phyloP scores from a whole-genome alignment of 179 eudicot species.

The Heliamphora pulchella region DNA sequence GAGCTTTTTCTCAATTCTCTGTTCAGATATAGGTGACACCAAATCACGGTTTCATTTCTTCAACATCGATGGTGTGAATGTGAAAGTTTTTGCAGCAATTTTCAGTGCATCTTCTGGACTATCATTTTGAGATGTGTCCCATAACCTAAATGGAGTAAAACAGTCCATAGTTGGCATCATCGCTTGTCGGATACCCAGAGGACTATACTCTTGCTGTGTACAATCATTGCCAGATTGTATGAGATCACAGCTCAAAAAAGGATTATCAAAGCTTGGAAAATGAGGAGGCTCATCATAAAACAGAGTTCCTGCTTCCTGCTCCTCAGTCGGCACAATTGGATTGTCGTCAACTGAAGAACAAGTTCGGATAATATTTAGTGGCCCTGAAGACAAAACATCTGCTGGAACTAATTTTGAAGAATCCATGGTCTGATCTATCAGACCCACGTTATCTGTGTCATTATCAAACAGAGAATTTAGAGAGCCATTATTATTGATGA shows the following conservation, averaged over 20 bases:
- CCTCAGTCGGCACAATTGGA: constrained; percentile 19
- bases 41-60: constrained; percentile 87
- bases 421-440: constrained; percentile 24
- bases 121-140: constrained; percentile 69
- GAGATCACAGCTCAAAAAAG: constrained; percentile 91
- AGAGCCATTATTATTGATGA: constrained; percentile 24
- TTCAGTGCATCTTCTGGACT: constrained; percentile 77
- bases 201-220: constrained; percentile 75
- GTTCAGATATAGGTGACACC: constrained; percentile 81
- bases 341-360: constrained; percentile 30
- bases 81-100: constrained; percentile 84
- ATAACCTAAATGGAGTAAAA: constrained; percentile 67
- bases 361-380: constrained; percentile 27
- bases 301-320: constrained; percentile 49
- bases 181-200: constrained; percentile 87
- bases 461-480: constrained; percentile 27
- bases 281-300: constrained; percentile 83
- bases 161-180: constrained; percentile 58
- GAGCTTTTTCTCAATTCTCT: constrained; percentile 58
- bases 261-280: constrained; percentile 84
- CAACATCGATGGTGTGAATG: constrained; percentile 76
- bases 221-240: constrained; percentile 53
- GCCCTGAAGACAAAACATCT: constrained; percentile 36
- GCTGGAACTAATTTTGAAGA: constrained; percentile 42
- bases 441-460: constrained; percentile 20